Evolutionary conservation across 192 early-diverging fungal genomes (phyloP).

Genomic region (Neocallimastix lanati): DNA sequence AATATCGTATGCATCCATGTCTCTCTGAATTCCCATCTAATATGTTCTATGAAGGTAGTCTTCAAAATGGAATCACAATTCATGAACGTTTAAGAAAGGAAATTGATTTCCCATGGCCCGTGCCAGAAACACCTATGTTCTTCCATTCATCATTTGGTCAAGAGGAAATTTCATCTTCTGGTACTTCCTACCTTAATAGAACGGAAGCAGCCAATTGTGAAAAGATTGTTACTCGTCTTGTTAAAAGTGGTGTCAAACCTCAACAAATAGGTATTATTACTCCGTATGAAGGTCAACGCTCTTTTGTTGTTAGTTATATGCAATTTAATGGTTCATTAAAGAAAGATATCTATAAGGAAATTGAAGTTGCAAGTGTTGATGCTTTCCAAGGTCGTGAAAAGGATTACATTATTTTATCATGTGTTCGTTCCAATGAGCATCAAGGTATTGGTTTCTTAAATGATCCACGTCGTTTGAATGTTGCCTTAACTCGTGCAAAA

Average conservation of each 20-base stretch:
- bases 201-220: conserved; percentile 93
- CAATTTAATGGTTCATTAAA: conserved; percentile 74
- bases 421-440: conserved; percentile 92
- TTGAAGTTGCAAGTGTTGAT: conserved; percentile 95
- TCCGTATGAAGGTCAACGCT: conserved; percentile 95
- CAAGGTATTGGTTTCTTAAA: conserved; percentile 88
- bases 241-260: conserved; percentile 68
- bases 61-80: conserved; percentile 90
- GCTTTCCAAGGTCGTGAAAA: conserved; percentile 99
- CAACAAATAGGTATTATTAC: conserved; percentile 94
- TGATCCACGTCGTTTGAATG: conserved; percentile 79
- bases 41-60: conserved; percentile 97
- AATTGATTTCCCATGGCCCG: conserved; percentile 94
- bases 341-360: conserved; percentile 92
- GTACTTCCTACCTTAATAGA: conserved; percentile 94
- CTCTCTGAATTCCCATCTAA: conserved; percentile 97
- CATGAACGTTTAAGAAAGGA: conserved; percentile 71
- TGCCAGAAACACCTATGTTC: conserved; percentile 83
- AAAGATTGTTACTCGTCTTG: conserved; percentile 85
- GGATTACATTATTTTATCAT: conserved; percentile 95
- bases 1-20: conserved; percentile 99
- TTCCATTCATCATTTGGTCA: conserved; percentile 80
- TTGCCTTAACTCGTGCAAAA: conserved; percentile 75
- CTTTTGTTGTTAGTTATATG: conserved; percentile 91
- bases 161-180: conserved; percentile 91